Percentiles rank a stretch among this genome's conserved stretches.
These are phyloP conservation scores for Microthlaspi erraticum DNA, from an alignment of 345 rosid species.

Conservation along the genomic window DNA sequence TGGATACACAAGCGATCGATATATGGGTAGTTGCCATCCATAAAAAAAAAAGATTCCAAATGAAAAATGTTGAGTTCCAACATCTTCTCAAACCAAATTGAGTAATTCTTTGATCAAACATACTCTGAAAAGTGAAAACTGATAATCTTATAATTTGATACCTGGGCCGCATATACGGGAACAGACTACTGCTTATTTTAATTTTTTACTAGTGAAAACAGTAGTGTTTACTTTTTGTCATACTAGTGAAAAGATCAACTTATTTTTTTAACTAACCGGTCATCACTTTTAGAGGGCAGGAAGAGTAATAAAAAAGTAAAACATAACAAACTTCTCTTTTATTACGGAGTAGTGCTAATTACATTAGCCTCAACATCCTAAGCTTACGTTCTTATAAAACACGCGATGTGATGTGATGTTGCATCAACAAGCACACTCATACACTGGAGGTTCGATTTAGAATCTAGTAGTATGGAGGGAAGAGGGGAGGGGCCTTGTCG, in stretches of 20 bases:
- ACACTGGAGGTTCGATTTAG: neutral
- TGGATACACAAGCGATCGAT: too few species aligned
- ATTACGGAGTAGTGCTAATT: slow-evolving; percentile 18
- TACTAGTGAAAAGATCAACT: neutral
- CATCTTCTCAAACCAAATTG: too few species aligned
- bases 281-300: neutral
- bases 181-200: neutral
- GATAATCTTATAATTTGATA: too few species aligned
- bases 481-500: neutral
- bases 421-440: slow-evolving; percentile 15
- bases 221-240: too few species aligned
- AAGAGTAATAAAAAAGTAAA: neutral
- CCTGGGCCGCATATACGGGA: too few species aligned
- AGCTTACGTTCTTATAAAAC: slow-evolving; percentile 5
- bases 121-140: too few species aligned
- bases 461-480: slow-evolving; percentile 34
- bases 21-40: too few species aligned
- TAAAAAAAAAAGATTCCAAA: too few species aligned
- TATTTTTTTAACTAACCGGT: neutral
- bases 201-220: neutral
- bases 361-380: slow-evolving; percentile 27
- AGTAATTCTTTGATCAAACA: too few species aligned
- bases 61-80: too few species aligned
- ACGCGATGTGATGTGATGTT: slow-evolving; percentile 21
- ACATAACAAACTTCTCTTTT: slow-evolving; percentile 17